Percentiles rank a stretch among this genome's conserved stretches.
phyloP scores from a whole-genome alignment of 176 grass and related monocot species.

The Alopecurus myosuroides region DNA sequence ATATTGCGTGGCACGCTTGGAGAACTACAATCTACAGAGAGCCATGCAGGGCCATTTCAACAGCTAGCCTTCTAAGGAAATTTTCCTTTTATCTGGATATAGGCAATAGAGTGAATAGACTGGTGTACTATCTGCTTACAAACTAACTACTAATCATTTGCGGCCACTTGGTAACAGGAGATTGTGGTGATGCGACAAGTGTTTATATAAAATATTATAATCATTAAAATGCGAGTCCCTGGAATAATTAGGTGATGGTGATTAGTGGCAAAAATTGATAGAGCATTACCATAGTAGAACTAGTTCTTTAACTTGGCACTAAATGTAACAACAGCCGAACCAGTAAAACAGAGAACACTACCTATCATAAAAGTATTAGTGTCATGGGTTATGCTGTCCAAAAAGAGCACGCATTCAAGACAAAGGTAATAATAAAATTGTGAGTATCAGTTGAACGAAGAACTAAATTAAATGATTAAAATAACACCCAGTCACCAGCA shows the following conservation, averaged over 20 bases:
- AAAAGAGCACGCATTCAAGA: neutral
- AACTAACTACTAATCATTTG: neutral
- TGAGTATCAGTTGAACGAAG: neutral
- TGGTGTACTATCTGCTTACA: neutral
- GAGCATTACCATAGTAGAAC: neutral
- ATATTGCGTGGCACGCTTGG: neutral
- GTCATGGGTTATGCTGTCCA: neutral
- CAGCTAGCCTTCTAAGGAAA: neutral
- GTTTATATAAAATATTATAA: neutral
- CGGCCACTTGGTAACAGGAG: neutral
- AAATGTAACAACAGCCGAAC: neutral
- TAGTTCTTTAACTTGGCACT: neutral
- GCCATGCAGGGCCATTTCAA: neutral
- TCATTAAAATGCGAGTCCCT: neutral
- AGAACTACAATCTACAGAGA: conserved; percentile 4
- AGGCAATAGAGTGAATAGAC: neutral
- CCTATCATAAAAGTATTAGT: neutral
- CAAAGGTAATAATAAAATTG: neutral
- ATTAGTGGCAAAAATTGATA: neutral
- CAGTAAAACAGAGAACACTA: neutral
- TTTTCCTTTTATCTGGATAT: neutral
- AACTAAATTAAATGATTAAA: neutral
- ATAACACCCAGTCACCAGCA: neutral
- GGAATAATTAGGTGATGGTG: neutral
- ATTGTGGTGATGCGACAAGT: neutral